Conservation (phyloP, 441 rosid species). For the Mallotus repandus region DNA sequence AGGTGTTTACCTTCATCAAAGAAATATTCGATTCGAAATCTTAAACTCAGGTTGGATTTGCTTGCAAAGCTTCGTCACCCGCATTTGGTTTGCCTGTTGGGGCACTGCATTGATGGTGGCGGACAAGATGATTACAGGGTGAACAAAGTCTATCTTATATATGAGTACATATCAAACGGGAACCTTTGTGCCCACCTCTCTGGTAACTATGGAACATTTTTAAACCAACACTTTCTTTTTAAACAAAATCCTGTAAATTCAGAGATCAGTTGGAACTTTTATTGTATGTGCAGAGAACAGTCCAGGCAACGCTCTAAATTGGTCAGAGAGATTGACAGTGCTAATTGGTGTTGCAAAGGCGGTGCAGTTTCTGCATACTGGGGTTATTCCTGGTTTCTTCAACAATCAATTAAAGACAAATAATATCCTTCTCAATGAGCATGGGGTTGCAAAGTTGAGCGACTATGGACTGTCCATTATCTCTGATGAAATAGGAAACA, state of each 20-base stretch:
- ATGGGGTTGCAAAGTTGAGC: constrained; percentile 65
- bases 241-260: background rate
- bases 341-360: constrained; percentile 67
- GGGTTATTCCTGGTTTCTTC: constrained; percentile 83
- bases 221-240: background rate
- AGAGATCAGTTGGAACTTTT: constrained; percentile 8
- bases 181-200: constrained; percentile 49
- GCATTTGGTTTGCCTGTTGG: constrained; percentile 56
- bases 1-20: constrained; percentile 50
- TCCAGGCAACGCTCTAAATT: constrained; percentile 43
- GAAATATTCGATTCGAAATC: constrained; percentile 47
- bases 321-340: constrained; percentile 72
- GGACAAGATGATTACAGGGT: constrained; percentile 41
- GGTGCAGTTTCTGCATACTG: constrained; percentile 81
- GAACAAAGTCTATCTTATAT: constrained; percentile 46
- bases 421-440: constrained; percentile 61
- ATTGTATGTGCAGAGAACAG: constrained; percentile 34
- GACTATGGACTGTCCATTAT: constrained; percentile 74
- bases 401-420: constrained; percentile 65
- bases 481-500: constrained; percentile 50
- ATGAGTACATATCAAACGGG: constrained; percentile 58
- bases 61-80: constrained; percentile 58
- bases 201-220: constrained; percentile 37
- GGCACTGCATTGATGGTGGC: constrained; percentile 51
- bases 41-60: constrained; percentile 52